Conservation (phyloP, 768 basidiomycete species). For the Russula virescens region DNA sequence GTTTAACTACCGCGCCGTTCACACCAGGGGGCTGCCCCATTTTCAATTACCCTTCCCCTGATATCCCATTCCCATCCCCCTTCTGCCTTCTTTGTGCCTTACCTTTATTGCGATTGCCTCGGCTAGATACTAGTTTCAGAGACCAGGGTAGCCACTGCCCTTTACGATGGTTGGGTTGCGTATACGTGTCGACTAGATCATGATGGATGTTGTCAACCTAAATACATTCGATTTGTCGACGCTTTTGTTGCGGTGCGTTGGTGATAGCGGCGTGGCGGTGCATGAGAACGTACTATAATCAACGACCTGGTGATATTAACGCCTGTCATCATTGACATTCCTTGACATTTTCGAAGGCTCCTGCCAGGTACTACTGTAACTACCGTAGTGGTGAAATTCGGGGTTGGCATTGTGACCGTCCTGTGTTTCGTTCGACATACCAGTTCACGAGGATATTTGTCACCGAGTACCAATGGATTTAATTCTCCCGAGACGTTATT, state of each 20-base stretch:
- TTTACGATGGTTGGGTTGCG: background rate
- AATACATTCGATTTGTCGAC: conserved; percentile 19
- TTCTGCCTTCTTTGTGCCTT: conserved; percentile 10
- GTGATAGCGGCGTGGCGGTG: no score
- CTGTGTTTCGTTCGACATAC: no score
- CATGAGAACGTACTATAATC: background rate
- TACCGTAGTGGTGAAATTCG: background rate
- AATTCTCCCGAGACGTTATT: no score
- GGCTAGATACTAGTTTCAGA: conserved; percentile 6
- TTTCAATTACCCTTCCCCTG: conserved; percentile 4
- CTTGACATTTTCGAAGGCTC: background rate
- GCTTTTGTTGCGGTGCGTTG: background rate
- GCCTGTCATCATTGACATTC: background rate
- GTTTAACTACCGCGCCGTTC: conserved; percentile 13
- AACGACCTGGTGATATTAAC: no score
- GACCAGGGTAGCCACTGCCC: conserved; percentile 1
- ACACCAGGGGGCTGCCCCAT: background rate
- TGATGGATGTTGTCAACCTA: conserved; percentile 1
- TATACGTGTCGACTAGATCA: conserved; percentile 10
- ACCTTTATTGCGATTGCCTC: conserved; percentile 15
- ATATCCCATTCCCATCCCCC: background rate
- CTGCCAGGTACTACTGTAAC: no score
- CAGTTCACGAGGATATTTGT: no score
- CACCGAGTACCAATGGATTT: no score
- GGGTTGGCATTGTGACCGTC: background rate